Conservation (phyloP, 352 stramenopile genomes). For the Globisporangium viniferum region DNA sequence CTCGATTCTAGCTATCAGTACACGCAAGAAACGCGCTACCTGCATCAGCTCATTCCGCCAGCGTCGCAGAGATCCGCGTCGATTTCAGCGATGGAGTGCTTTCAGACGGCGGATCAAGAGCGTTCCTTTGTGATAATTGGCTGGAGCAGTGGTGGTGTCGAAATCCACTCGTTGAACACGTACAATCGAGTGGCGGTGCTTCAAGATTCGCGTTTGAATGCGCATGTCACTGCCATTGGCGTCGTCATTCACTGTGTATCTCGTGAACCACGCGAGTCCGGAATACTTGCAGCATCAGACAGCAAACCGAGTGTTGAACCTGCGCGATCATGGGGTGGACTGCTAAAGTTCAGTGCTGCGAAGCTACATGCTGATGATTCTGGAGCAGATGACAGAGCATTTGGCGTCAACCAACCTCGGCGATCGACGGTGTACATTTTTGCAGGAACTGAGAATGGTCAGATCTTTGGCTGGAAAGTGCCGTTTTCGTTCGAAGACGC, state of each 20-base stretch:
- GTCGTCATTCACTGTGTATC: background rate
- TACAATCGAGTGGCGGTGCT: slow-evolving; percentile 32
- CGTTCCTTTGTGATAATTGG: slow-evolving; percentile 33
- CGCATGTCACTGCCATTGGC: slow-evolving; percentile 35
- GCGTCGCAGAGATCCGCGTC: slow-evolving; percentile 7
- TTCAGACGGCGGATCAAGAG: background rate
- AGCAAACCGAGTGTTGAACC: background rate
- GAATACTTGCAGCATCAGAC: background rate
- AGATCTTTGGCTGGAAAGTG: slow-evolving; percentile 36
- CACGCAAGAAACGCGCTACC: background rate
- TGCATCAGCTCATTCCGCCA: background rate
- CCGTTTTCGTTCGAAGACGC: background rate
- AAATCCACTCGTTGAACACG: slow-evolving; percentile 29
- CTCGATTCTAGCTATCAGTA: slow-evolving; percentile 4
- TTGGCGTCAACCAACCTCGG: background rate
- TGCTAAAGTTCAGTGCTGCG: background rate
- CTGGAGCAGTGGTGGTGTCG: slow-evolving; percentile 49
- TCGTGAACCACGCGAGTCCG: background rate
- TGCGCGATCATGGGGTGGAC: background rate
- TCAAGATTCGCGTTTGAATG: slow-evolving; percentile 40
- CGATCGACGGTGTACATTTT: slow-evolving; percentile 20
- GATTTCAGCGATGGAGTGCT: slow-evolving; percentile 23
- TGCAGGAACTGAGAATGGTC: slow-evolving; percentile 35
- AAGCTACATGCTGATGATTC: background rate
- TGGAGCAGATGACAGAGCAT: background rate